Conservation (phyloP, 306 rosid species). For the Cucurbita pepo region DNA sequence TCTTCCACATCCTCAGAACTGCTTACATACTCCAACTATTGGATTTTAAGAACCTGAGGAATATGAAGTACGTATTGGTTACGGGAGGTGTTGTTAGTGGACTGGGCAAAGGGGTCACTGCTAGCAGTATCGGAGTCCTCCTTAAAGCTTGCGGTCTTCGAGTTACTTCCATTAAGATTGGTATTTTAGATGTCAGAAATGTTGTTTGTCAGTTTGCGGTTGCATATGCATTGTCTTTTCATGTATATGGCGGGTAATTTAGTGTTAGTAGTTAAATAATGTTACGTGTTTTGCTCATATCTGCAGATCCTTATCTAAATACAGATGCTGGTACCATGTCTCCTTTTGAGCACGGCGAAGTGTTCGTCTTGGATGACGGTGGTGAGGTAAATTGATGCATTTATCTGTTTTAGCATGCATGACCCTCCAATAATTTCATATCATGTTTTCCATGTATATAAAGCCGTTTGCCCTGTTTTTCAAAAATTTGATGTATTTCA, state of each 20-base stretch:
- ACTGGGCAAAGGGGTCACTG: constrained; percentile 8
- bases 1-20: background rate
- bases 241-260: background rate
- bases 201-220: background rate
- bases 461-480: background rate
- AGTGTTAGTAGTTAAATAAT: background rate
- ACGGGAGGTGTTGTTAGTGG: constrained; percentile 7
- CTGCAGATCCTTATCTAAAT: constrained; percentile 1
- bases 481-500: background rate
- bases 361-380: constrained; percentile 2
- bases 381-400: constrained; percentile 1
- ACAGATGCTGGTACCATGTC: constrained; percentile 6
- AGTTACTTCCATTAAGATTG: constrained; percentile 6
- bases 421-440: background rate
- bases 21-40: background rate
- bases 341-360: constrained; percentile 2
- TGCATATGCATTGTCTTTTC: background rate
- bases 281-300: background rate
- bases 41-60: background rate
- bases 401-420: background rate
- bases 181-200: background rate
- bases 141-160: constrained; percentile 7
- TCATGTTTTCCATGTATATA: background rate
- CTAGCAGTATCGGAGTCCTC: constrained; percentile 5
- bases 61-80: constrained; percentile 4